Conservation (phyloP, 2,329 filamentous ascomycete species). For the Xylariaceae sp. region DNA sequence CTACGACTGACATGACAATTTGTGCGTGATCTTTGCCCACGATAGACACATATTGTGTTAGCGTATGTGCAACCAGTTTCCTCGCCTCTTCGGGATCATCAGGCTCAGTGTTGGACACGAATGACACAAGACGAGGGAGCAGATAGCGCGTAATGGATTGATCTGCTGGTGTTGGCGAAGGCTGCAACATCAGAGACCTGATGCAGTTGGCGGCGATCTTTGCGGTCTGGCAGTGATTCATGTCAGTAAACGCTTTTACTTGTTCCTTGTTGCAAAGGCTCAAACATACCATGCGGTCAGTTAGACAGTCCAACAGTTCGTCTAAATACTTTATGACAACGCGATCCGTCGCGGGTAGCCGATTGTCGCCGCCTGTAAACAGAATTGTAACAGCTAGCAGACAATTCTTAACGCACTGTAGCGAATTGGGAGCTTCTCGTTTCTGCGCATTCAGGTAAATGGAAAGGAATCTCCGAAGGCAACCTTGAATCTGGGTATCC, state of each 20-base stretch:
- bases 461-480: conserved; percentile 76
- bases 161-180: conserved; percentile 61
- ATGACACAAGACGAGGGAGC: conserved; percentile 71
- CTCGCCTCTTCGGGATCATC: conserved; percentile 80
- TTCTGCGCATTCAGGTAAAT: conserved; percentile 76
- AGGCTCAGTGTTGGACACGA: conserved; percentile 65
- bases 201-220: conserved; percentile 90
- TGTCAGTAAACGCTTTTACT: conserved; percentile 15
- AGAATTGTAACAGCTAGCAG: conserved; percentile 86
- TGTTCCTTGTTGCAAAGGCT: not conserved
- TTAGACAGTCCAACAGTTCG: conserved; percentile 81
- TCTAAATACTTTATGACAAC: conserved; percentile 72
- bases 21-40: conserved; percentile 42
- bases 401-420: conserved; percentile 90
- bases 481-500: conserved; percentile 73
- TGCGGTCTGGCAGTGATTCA: conserved; percentile 55
- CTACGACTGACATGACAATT: conserved; percentile 70
- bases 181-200: conserved; percentile 73
- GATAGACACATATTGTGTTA: conserved; percentile 67
- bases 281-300: conserved; percentile 63
- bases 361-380: conserved; percentile 74
- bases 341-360: conserved; percentile 71
- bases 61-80: conserved; percentile 66
- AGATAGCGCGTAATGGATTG: conserved; percentile 72
- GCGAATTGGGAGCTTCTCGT: conserved; percentile 69